Conservation (phyloP, 192 early-diverging fungal species). For the Jimgerdemannia lactiflua region DNA sequence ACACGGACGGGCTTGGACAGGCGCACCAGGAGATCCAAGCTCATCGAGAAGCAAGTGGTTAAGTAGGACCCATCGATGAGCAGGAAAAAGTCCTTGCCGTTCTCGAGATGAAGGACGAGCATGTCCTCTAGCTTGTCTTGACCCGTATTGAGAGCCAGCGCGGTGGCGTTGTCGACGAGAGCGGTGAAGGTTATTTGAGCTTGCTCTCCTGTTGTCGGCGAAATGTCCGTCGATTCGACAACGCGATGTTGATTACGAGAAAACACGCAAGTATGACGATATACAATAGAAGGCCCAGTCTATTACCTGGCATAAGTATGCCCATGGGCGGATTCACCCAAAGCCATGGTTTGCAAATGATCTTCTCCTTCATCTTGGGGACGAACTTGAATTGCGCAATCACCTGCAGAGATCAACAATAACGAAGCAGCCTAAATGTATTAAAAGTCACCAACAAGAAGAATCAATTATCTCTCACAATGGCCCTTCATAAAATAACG, state of each 20-base stretch:
- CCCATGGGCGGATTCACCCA: slow-evolving; percentile 61
- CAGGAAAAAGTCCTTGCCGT: slow-evolving; percentile 86
- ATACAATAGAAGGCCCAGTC: background rate
- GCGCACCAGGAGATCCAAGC: slow-evolving; percentile 61
- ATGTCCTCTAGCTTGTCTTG: slow-evolving; percentile 66
- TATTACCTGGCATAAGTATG: slow-evolving; percentile 70
- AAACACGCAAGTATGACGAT: no score
- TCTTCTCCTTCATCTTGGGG: slow-evolving; percentile 58
- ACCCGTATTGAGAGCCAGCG: slow-evolving; percentile 53
- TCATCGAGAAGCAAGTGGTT: slow-evolving; percentile 73
- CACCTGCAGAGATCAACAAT: slow-evolving; percentile 39
- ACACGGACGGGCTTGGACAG: slow-evolving; percentile 54
- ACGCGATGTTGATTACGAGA: background rate
- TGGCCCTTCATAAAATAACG: background rate
- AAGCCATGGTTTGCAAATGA: slow-evolving; percentile 71
- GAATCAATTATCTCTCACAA: slow-evolving; percentile 3
- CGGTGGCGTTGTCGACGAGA: slow-evolving; percentile 44
- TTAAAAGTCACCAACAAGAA: no score
- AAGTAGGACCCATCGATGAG: slow-evolving; percentile 67
- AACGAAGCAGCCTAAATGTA: background rate
- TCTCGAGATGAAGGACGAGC: slow-evolving; percentile 77
- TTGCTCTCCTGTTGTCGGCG: slow-evolving; percentile 45
- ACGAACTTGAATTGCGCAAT: slow-evolving; percentile 73
- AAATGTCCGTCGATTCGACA: background rate
- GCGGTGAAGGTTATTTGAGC: slow-evolving; percentile 57